Evolutionary conservation across 2,329 filamentous ascomycete genomes (phyloP).

Genomic region (Sporothrix humicola): DNA sequence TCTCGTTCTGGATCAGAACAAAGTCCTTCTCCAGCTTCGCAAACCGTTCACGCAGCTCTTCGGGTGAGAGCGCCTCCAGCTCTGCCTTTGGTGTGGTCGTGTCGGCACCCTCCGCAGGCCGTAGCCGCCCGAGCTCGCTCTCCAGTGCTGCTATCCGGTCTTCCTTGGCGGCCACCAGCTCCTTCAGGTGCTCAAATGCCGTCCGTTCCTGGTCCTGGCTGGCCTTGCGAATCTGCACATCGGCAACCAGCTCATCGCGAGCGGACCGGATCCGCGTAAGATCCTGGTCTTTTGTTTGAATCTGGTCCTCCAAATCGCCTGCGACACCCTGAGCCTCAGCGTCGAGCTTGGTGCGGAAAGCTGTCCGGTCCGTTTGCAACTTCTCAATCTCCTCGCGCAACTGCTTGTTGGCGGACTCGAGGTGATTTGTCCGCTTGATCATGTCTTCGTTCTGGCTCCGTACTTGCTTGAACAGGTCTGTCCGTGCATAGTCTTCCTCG

Average conservation of each 20-base stretch:
- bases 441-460: slow-evolving; percentile 91
- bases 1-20: slow-evolving; percentile 80
- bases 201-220: slow-evolving; percentile 76
- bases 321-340: slow-evolving; percentile 75
- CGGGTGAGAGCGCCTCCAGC: slow-evolving; percentile 65
- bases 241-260: slow-evolving; percentile 84
- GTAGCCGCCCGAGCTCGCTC: slow-evolving; percentile 76
- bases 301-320: slow-evolving; percentile 79
- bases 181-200: slow-evolving; percentile 75
- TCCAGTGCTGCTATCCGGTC: slow-evolving; percentile 82
- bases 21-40: slow-evolving; percentile 79
- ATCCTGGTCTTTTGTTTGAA: slow-evolving; percentile 81
- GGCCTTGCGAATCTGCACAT: slow-evolving; percentile 78
- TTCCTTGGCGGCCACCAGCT: slow-evolving; percentile 78
- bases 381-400: slow-evolving; percentile 85
- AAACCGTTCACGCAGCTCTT: slow-evolving; percentile 76
- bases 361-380: slow-evolving; percentile 80
- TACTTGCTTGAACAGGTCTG: slow-evolving; percentile 90
- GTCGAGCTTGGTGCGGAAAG: slow-evolving; percentile 80
- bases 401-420: slow-evolving; percentile 87
- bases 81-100: slow-evolving; percentile 54
- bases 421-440: slow-evolving; percentile 86
- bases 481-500: slow-evolving; percentile 92
- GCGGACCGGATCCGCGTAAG: slow-evolving; percentile 82
- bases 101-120: slow-evolving; percentile 54